A percentile compares a stretch with the other conserved stretches of the same genome.
Evolutionary conservation across 352 stramenopile species (phyloP).

Genomic region (Phytophthora ohioensis): DNA sequence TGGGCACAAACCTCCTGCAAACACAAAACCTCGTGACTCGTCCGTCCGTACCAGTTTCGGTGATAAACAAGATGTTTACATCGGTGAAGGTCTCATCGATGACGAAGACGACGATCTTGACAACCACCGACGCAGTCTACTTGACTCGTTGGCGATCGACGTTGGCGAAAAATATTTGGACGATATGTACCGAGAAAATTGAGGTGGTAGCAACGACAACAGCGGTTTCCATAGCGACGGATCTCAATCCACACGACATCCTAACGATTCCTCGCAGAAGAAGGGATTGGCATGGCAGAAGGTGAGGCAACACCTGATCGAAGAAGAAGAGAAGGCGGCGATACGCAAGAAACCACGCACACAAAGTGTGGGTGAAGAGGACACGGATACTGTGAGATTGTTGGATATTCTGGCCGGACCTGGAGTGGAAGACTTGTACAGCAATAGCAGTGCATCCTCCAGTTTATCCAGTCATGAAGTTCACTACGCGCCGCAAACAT

Average conservation of each 20-base stretch:
- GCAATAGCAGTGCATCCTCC: constrained; percentile 8
- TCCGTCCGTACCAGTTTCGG: not conserved
- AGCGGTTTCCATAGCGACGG: not conserved
- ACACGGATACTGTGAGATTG: not conserved
- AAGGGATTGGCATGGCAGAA: constrained; percentile 44
- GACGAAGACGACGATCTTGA: not conserved
- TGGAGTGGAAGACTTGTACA: constrained; percentile 1
- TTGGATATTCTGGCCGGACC: constrained; percentile 1
- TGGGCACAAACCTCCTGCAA: not conserved
- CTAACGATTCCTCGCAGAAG: not conserved
- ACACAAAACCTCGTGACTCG: not conserved
- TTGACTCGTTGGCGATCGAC: constrained; percentile 72
- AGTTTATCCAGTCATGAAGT: not conserved
- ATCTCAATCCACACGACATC: constrained; percentile 26
- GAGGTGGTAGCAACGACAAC: constrained; percentile 12
- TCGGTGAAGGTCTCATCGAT: constrained; percentile 4
- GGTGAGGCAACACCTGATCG: constrained; percentile 44
- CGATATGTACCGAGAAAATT: constrained; percentile 64
- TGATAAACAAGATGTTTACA: constrained; percentile 3
- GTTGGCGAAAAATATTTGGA: constrained; percentile 69
- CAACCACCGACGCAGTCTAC: constrained; percentile 54
- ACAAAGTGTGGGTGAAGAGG: constrained; percentile 5
- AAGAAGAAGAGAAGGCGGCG: constrained; percentile 42
- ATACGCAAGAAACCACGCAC: constrained; percentile 11
- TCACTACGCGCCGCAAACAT: constrained; percentile 8